Evolutionary conservation across 2,329 filamentous ascomycete species (phyloP), one percentile per base, ranked within the genome.

Genomic region (Tolypocladium pustulatum): DNA sequence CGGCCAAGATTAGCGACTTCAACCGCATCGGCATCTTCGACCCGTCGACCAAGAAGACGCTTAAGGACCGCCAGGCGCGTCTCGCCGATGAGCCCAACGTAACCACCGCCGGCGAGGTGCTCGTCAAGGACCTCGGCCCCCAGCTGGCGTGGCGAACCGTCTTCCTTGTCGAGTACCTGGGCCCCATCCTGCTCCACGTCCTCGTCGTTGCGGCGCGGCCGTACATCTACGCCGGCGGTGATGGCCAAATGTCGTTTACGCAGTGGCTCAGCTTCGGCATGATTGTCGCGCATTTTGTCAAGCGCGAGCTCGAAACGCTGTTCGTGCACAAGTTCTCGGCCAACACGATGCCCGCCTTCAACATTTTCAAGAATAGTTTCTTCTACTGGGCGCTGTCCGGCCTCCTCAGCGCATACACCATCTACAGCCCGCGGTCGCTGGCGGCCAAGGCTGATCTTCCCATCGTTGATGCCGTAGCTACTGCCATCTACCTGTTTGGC

Each of bases 281-380:
- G 71, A 84, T 96, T 67, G 77, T 86, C 59, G 73, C 88, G 15
- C 94, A 99, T 79, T 99, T 97, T 74, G 65, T 90, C 71, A 99
- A 99, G 82, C 91, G 94, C 69, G 94, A 99, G 78, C 81, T 90
- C 64, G 94, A 99, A 78, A 97, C 94, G 0, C 71, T 96, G 62
- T 96, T 94, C 71, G 83, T 99, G 62, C 94, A 99, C 80, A 91
- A 90, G 71, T 99, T 99, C 80, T 93, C 91, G 59, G 85, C 88
- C 62, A 90, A 89, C 68, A 99, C 94, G 55, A 99, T 99, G 94
- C 94, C 94, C 22, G 81, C 83, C 60, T 77, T 75, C 69, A 96
- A 96, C 79, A 90, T 99, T 71, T 88, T 97, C 83, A 94, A 93
- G 76, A 99, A 99, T 81, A 91, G 87, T 64, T 84, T 83, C 65